Base-by-base conservation (phyloP, 306 rosid genomes). In the Fagus sylvatica region DNA sequence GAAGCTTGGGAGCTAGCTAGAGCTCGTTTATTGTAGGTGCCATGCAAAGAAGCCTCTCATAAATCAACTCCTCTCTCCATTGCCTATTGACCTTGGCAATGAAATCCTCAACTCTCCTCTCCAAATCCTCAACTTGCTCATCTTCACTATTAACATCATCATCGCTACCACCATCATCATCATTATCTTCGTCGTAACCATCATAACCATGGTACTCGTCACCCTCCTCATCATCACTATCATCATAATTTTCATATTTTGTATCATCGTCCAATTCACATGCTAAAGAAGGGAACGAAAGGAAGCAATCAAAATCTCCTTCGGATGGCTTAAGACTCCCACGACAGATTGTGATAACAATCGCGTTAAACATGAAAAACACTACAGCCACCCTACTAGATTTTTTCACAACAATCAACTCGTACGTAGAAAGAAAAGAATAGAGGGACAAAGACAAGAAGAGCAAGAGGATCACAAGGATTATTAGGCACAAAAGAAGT, bases 51-150 rank as follows among this genome's bases (percentile, higher is more conserved):
- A 56, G 4, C 16, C 54, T 74, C 71, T 79, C 84, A 37, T 12
- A 5, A 57, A 53, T 33, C 54, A 69, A 15, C 65, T 82, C 89
- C 75, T 82, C 84, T 57, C 78, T 80, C 84, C 89, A 76, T 75
- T 66, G 78, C 16, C 9, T 48, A 53, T 76, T 67, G 53, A 69
- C 40, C 75, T 36, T 74, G 69, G 80, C 78, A 9, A 86, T 86
- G 85, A 83, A 83, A 10, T 83, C 83, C 41, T 86, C 81, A 51
- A 42, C 32, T 42, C 84, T 86, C 75, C 72, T 73, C 70, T 69
- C 32, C 64, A 79, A 65, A 30, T 82, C 85, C 17, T n/a, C 8
- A 40, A n/a, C 71, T 12, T 41, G 32, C 32, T 82, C 84, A 73
- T 61, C 78, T 32, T 60, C 74, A 42, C 41, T 72, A 7, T 34